These are phyloP conservation scores for Haematococcus sp. DNA, from an alignment of 139 green algal genomes.

Conservation along the genomic window DNA sequence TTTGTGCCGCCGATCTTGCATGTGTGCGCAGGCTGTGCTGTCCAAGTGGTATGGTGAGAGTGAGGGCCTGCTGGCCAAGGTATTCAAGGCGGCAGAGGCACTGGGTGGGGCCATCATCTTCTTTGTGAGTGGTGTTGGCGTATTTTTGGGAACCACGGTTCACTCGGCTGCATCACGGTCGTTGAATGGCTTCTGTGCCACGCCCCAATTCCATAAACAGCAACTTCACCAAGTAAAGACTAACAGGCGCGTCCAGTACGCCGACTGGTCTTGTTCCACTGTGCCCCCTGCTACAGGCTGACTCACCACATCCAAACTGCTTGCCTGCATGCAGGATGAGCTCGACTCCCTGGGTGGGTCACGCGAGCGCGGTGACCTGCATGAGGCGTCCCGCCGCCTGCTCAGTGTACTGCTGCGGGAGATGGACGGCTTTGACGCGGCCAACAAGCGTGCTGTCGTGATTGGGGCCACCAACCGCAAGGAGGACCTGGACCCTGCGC, in stretches of 20 bases:
- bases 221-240: no score
- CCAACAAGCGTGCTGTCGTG: slow-evolving; percentile 53
- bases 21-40: slow-evolving; percentile 31
- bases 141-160: no score
- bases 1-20: no score
- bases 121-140: slow-evolving; percentile 20
- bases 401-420: slow-evolving; percentile 89
- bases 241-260: no score
- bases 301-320: no score
- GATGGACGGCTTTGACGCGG: slow-evolving; percentile 70
- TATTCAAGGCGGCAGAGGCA: slow-evolving; percentile 51
- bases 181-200: no score
- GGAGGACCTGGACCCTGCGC: slow-evolving; percentile 83
- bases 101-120: slow-evolving; percentile 54
- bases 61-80: slow-evolving; percentile 41
- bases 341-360: slow-evolving; percentile 58
- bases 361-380: slow-evolving; percentile 61
- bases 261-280: no score
- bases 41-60: slow-evolving; percentile 76
- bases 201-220: no score
- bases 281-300: no score
- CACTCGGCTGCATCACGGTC: no score
- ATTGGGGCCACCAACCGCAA: slow-evolving; percentile 90
- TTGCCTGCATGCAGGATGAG: slow-evolving; percentile 59
- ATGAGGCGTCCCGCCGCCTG: slow-evolving; percentile 84